phyloP scores from a whole-genome alignment of 2,329 filamentous ascomycete genomes.

The Akanthomyces lecanii region DNA sequence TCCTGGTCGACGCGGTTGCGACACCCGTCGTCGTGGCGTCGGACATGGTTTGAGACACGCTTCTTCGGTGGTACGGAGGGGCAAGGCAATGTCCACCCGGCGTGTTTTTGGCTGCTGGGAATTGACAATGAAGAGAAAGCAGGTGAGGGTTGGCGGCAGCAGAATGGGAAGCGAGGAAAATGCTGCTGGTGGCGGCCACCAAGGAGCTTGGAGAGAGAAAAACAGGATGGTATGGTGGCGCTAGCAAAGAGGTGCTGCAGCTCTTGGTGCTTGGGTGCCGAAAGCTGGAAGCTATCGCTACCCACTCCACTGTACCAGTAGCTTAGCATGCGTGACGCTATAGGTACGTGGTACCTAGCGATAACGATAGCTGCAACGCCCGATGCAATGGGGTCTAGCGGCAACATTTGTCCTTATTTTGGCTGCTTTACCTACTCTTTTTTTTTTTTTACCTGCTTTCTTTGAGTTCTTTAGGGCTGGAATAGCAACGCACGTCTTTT shows the following conservation, averaged over 20 bases:
- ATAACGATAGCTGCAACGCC: neutral
- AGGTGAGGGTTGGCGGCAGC: neutral
- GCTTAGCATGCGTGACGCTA: constrained; percentile 6
- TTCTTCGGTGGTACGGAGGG: neutral
- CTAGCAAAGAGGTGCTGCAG: constrained; percentile 8
- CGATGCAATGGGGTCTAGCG: neutral
- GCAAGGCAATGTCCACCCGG: neutral
- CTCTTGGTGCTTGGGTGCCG: neutral
- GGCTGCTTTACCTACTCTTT: too few relatives aligned
- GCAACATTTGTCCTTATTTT: neutral
- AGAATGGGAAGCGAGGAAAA: neutral
- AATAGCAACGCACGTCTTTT: too few relatives aligned
- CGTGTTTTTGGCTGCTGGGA: neutral
- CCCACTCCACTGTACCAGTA: constrained; percentile 4
- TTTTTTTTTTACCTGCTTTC: too few relatives aligned
- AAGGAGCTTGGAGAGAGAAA: neutral
- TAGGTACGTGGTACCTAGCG: neutral
- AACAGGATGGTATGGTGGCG: neutral
- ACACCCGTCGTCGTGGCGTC: constrained; percentile 35
- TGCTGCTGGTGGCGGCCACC: neutral
- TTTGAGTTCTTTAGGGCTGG: too few relatives aligned
- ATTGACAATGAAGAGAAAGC: neutral
- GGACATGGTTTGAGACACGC: constrained; percentile 24
- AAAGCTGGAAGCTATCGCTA: constrained; percentile 13
- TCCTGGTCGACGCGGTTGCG: constrained; percentile 22